Evolutionary conservation across 306 rosid species (phyloP).

Genomic region (Potentilla sterilis): DNA sequence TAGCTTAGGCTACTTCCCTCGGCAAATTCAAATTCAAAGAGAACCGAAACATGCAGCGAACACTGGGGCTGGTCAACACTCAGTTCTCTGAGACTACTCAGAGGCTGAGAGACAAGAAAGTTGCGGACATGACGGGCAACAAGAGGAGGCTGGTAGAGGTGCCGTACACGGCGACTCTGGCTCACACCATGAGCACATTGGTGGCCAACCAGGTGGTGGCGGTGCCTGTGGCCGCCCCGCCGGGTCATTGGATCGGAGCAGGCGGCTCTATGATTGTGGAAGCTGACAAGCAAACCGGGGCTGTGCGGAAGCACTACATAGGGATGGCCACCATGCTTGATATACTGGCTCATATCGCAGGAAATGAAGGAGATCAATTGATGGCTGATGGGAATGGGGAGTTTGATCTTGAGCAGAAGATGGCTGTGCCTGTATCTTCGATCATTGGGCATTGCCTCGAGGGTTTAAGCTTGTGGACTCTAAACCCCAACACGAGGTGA

Average conservation of each 20-base stretch:
- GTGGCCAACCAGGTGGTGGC: slow-evolving; percentile 76
- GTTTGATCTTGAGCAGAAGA: slow-evolving; percentile 52
- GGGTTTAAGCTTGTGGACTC: slow-evolving; percentile 88
- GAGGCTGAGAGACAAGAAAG: slow-evolving; percentile 45
- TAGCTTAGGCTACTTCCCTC: not conserved
- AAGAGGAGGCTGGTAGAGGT: slow-evolving; percentile 78
- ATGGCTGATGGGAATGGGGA: slow-evolving; percentile 25
- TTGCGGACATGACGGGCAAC: slow-evolving; percentile 54
- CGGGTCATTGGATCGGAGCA: slow-evolving; percentile 93
- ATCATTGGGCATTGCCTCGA: slow-evolving; percentile 71
- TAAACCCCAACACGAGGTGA: slow-evolving; percentile 75
- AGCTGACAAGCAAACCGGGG: slow-evolving; percentile 66
- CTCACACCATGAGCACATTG: slow-evolving; percentile 65
- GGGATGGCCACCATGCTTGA: slow-evolving; percentile 95
- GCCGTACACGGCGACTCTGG: slow-evolving; percentile 78
- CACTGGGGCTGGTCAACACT: slow-evolving; percentile 12
- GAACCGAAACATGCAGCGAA: slow-evolving; percentile 34
- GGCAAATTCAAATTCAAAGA: not conserved
- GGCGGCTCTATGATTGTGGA: slow-evolving; percentile 90
- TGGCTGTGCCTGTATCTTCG: slow-evolving; percentile 61
- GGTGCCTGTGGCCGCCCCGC: slow-evolving; percentile 88
- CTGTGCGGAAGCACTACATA: slow-evolving; percentile 65
- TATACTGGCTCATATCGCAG: slow-evolving; percentile 73
- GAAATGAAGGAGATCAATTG: slow-evolving; percentile 37
- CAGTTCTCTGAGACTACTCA: slow-evolving; percentile 24